Percentiles rank a stretch among this genome's conserved stretches.
Conservation (phyloP, 177 flowering plant genomes). For the Telopea speciosissima region DNA sequence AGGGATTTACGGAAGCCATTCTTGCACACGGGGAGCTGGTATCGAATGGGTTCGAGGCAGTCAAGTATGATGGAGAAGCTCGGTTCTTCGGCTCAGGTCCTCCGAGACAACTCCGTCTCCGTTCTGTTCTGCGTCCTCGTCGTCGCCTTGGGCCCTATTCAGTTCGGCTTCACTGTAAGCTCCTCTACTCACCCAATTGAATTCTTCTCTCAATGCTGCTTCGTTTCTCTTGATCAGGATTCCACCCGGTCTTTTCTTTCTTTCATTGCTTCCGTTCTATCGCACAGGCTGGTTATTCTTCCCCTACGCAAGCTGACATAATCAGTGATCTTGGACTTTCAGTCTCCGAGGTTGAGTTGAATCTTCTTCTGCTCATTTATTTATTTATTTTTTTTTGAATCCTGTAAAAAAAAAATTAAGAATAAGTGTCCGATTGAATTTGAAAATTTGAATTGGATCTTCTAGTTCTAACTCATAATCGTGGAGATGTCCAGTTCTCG, state of each 20-base stretch:
- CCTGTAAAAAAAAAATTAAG: too few species aligned
- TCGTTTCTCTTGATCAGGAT: background rate
- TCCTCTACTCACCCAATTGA: background rate
- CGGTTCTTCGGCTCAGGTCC: conserved; percentile 43
- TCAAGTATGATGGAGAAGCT: conserved; percentile 34
- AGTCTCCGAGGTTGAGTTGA: conserved; percentile 42
- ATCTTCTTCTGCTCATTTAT: background rate
- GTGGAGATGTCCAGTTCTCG: conserved; percentile 35
- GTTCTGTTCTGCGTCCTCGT: conserved; percentile 65
- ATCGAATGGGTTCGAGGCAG: conserved; percentile 63
- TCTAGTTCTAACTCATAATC: background rate
- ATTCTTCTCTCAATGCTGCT: background rate
- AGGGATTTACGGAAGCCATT: conserved; percentile 68
- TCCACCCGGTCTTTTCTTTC: background rate
- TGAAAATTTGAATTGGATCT: background rate
- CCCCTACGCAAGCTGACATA: conserved; percentile 48
- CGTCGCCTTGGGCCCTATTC: conserved; percentile 77
- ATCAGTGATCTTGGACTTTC: conserved; percentile 37
- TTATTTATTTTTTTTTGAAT: too few species aligned
- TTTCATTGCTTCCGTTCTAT: background rate
- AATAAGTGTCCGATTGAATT: background rate
- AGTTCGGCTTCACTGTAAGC: conserved; percentile 68
- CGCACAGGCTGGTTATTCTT: conserved; percentile 48
- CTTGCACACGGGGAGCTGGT: conserved; percentile 79
- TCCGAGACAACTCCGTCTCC: conserved; percentile 56